A percentile compares a stretch with the other conserved stretches of the same genome.
phyloP scores from a whole-genome alignment of 2,329 filamentous ascomycete species.

The Penicillium sp. region DNA sequence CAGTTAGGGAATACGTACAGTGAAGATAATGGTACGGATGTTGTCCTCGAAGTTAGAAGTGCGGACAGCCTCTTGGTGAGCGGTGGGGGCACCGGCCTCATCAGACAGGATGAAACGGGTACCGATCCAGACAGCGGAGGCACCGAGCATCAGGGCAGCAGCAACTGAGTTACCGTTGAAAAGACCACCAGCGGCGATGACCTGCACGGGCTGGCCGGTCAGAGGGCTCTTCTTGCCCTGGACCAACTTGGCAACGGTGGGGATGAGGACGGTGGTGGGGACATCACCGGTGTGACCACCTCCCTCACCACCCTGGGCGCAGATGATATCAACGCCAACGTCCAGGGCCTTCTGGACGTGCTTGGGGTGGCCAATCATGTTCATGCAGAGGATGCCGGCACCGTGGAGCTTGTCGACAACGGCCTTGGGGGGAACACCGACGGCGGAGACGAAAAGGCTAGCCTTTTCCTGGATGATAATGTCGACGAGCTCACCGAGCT shows the following conservation, averaged over 20 bases:
- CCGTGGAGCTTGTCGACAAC: constrained; percentile 89
- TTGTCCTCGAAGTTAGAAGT: constrained; percentile 95
- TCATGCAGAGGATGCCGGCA: constrained; percentile 92
- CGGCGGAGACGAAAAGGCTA: constrained; percentile 92
- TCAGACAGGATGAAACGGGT: constrained; percentile 92
- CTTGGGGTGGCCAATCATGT: constrained; percentile 99
- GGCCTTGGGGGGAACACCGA: constrained; percentile 84
- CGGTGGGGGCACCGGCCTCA: constrained; percentile 88
- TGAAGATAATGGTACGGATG: constrained; percentile 96
- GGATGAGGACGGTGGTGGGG: constrained; percentile 87
- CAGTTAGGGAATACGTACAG: constrained; percentile 42
- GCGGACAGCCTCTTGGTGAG: constrained; percentile 92
- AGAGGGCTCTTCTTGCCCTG: constrained; percentile 80
- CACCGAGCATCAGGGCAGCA: constrained; percentile 87
- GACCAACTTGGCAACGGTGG: constrained; percentile 79
- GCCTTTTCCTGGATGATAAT: constrained; percentile 91
- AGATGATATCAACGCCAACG: constrained; percentile 91
- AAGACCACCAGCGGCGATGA: constrained; percentile 90
- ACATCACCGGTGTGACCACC: constrained; percentile 95
- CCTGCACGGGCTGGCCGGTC: constrained; percentile 82
- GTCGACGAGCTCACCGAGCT: constrained; percentile 83
- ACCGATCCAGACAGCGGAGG: constrained; percentile 90
- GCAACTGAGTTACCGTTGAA: constrained; percentile 90
- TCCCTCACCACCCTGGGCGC: constrained; percentile 95
- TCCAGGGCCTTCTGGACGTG: constrained; percentile 96